A percentile compares a stretch with the other conserved stretches of the same genome.
phyloP scores from a whole-genome alignment of 2,329 filamentous ascomycete genomes.

The Scleromitrula shiraiana region DNA sequence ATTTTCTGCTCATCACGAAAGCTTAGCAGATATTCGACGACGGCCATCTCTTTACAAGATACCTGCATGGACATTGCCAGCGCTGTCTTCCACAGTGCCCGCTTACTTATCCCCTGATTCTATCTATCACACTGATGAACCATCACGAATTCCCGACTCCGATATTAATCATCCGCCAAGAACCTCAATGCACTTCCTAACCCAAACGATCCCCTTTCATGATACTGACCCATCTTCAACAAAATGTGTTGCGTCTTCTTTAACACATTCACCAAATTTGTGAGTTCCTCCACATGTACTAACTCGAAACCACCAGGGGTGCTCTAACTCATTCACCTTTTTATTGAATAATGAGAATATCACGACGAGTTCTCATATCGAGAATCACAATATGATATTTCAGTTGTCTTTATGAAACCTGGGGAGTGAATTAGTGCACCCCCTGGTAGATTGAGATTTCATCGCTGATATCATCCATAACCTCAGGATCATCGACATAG shows the following conservation, averaged over 20 bases:
- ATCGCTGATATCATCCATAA: constrained; percentile 9
- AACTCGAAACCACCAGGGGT: too few relatives aligned
- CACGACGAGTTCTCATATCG: too few relatives aligned
- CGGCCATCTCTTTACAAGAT: constrained; percentile 25
- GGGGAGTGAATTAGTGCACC: too few relatives aligned
- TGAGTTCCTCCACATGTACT: constrained; percentile 10
- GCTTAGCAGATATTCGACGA: constrained; percentile 18
- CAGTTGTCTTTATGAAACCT: too few relatives aligned
- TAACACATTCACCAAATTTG: constrained; percentile 22
- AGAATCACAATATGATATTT: too few relatives aligned
- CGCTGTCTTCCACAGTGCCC: too few relatives aligned
- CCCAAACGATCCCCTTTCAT: too few relatives aligned
- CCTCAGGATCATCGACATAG: constrained; percentile 40
- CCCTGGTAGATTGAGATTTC: neutral
- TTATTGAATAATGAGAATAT: too few relatives aligned
- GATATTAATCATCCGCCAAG: too few relatives aligned
- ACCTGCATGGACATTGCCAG: constrained; percentile 21
- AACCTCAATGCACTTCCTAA: too few relatives aligned
- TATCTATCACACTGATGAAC: neutral
- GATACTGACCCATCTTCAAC: neutral
- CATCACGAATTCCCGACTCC: too few relatives aligned
- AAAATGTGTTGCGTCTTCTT: constrained; percentile 1
- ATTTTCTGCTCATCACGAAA: neutral
- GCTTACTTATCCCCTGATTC: neutral
- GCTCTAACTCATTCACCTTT: too few relatives aligned